These are phyloP conservation scores for Boletus subcaerulescens DNA, from an alignment of 768 basidiomycete species.

Conservation along the genomic window DNA sequence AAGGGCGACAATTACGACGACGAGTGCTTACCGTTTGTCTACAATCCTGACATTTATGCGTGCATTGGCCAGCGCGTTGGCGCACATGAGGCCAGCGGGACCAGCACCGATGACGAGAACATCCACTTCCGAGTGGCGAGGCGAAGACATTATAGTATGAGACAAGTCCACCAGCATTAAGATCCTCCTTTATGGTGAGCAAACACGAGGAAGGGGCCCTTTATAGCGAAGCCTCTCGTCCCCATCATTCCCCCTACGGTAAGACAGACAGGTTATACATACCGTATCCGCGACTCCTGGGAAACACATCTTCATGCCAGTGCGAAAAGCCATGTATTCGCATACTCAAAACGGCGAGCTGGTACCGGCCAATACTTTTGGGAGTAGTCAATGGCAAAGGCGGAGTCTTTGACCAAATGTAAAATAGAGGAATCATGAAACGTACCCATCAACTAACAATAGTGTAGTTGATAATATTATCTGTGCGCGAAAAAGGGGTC, in stretches of 20 bases:
- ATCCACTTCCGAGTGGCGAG: constrained; percentile 34
- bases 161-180: background rate
- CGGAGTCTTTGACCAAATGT: too few relatives aligned
- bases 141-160: constrained; percentile 10
- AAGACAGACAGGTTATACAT: too few relatives aligned
- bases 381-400: too few relatives aligned
- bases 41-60: constrained; percentile 38
- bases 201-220: background rate
- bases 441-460: too few relatives aligned
- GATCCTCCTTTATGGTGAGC: constrained; percentile 3
- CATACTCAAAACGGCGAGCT: too few relatives aligned
- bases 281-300: too few relatives aligned
- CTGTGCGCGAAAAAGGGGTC: background rate
- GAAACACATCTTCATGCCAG: too few relatives aligned
- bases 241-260: background rate
- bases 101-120: constrained; percentile 44
- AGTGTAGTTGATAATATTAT: background rate
- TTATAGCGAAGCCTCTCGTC: background rate
- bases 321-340: too few relatives aligned
- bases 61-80: constrained; percentile 38
- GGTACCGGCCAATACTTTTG: too few relatives aligned
- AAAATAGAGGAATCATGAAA: too few relatives aligned
- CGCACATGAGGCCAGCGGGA: constrained; percentile 43
- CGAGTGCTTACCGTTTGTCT: constrained; percentile 35
- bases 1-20: background rate